Evolutionary conservation across 2,329 filamentous ascomycete genomes (phyloP), one percentile per base, ranked within the genome.

Genomic region (Neofusicoccum umdonicola): DNA sequence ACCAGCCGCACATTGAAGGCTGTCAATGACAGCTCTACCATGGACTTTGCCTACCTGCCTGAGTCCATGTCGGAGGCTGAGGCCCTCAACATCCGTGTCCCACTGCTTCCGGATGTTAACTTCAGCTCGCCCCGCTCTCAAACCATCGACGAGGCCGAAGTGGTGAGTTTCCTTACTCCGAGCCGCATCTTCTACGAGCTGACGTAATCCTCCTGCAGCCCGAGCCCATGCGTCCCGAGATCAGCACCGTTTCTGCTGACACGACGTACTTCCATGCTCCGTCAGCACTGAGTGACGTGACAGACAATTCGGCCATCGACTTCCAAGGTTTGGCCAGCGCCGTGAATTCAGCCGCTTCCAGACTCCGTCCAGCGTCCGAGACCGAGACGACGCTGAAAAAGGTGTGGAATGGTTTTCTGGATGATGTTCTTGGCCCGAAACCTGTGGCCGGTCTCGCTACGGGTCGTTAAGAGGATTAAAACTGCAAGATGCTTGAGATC

Each of bases 31-130:
- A 78, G 76, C 66, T 87, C 85, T 45, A 86, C 86, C 47, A 85
- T 89, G 66, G 87, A 89, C 78, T 88, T 88, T 71, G 82, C 83
- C 69, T 88, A 83, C 77, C 79, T 88, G 69, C 87, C 87, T 41
- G 79, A 80, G 63, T 78, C 82, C 68, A 35, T 4, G 78, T 86
- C 86, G 35, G 79, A 79, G 64, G 78, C 82, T 68, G 77, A 82
- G 58, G 69, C 72, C 13, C 65, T 74, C 13, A 68, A 73, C 51
- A 72, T 81, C 11, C 79, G 80, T 56, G 80, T 86, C 50, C 85
- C 85, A 65, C 80, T 86, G 68, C 76, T 85, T 56, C 70, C 74
- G 50, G 71, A 62, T 17, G 50, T 57, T 44, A 47, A 34, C 51
- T 52, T 62, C 64, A 56, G 39, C 45, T 56, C 42, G 3, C 64